Evolutionary conservation across 2,329 filamentous ascomycete species (phyloP), one percentile per base, ranked within the genome.

Genomic region (Xenoacremonium recifei): DNA sequence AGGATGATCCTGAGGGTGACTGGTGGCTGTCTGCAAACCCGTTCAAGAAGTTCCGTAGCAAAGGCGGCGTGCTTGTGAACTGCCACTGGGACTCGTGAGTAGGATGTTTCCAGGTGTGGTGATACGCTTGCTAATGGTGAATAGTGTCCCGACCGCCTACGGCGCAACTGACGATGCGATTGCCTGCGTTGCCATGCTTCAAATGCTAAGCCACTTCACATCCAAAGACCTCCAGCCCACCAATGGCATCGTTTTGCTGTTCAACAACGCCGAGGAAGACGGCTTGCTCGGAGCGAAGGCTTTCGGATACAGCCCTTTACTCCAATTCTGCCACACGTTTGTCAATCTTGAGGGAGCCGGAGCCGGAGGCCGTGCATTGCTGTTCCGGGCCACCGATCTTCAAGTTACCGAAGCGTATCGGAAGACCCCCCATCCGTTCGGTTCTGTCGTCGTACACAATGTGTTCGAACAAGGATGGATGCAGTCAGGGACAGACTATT

Each of bases 191-290:
- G 86, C 86, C 1, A 72, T 92, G 31, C 75, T 97, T 35, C 90
- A 96, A 63, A 71, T 97, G 36, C 76, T 97, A 47, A 87, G 84
- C 48, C 89, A 96, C 66, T 96, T 95, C 61, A 90, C 89, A 2
- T 77, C 77, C 3, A 69, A 79, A 0, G 82, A 76, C 20, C 81
- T 87, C 50, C 82, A 82, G 58, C 91, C 91, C 2, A 84, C 82
- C 57, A 81, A 85, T 53, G 92, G 91, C 2, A 77, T 99, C 32
- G 80, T 97, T 12, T 76, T 89, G 9, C 75, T 97, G 20, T 77
- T 97, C 60, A 99, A 99, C 73, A 96, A 97, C 59, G 92, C 87
- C 25, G 93, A 99, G 61, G 93, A 99, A 62, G 92, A 97, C 58
- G 93, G 84, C 25, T 72, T 97, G 10, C 88, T 95, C 51, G 93